These are phyloP conservation scores for Colletotrichum melonis DNA, from an alignment of 2,329 filamentous ascomycete species.

Conservation along the genomic window DNA sequence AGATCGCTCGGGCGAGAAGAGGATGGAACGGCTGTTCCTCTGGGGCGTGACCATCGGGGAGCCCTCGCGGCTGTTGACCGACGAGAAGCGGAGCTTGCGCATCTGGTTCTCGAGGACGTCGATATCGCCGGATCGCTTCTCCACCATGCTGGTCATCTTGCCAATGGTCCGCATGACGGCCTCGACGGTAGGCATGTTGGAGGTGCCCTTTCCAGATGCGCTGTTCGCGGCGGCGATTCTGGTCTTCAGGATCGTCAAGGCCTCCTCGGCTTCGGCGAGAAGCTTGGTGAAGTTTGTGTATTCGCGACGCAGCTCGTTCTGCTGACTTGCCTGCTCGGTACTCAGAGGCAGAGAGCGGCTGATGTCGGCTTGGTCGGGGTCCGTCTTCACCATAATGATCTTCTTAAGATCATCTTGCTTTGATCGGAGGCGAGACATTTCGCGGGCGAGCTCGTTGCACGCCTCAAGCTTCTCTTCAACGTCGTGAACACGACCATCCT, in stretches of 20 bases:
- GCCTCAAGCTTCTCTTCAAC: conserved; percentile 75
- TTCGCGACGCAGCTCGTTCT: conserved; percentile 83
- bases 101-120: conserved; percentile 91
- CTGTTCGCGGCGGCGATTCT: conserved; percentile 73
- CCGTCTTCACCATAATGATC: conserved; percentile 75
- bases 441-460: conserved; percentile 75
- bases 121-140: conserved; percentile 90
- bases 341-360: conserved; percentile 80
- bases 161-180: conserved; percentile 90
- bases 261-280: conserved; percentile 83
- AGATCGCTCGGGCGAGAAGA: conserved; percentile 56
- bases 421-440: conserved; percentile 77
- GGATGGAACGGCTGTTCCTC: conserved; percentile 44
- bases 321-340: conserved; percentile 84
- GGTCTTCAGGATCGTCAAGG: conserved; percentile 81
- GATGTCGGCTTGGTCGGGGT: conserved; percentile 74
- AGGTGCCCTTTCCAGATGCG: conserved; percentile 55
- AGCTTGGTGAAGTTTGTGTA: conserved; percentile 79
- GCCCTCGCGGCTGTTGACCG: conserved; percentile 53
- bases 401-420: conserved; percentile 84
- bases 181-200: conserved; percentile 84
- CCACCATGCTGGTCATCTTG: conserved; percentile 93
- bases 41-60: conserved; percentile 55
- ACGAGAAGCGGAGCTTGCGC: conserved; percentile 72
- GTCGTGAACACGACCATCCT: conserved; percentile 75